phyloP scores from a whole-genome alignment of 345 rosid species.

The Cochlearia excelsa region DNA sequence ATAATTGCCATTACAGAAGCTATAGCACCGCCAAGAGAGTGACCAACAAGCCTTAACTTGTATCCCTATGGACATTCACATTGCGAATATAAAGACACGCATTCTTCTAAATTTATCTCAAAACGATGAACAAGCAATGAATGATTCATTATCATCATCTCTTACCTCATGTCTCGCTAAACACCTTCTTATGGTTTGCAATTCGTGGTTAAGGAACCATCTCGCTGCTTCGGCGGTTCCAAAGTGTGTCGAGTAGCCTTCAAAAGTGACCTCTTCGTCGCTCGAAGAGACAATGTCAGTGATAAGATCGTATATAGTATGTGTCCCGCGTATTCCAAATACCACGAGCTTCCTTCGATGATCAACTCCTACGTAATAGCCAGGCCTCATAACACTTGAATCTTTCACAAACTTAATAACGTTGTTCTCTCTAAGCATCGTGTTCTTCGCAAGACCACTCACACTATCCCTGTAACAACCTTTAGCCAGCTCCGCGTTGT shows the following conservation, averaged over 20 bases:
- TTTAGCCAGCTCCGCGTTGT: conserved; percentile 80
- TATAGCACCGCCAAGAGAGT: conserved; percentile 91
- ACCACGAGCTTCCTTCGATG: conserved; percentile 69
- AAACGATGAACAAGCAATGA: conserved; percentile 15
- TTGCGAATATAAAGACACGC: conserved; percentile 30
- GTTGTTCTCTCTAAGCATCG: conserved; percentile 78
- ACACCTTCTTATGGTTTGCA: conserved; percentile 62
- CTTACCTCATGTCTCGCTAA: conserved; percentile 70
- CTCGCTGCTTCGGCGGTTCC: conserved; percentile 96
- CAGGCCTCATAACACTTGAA: conserved; percentile 92
- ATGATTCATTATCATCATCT: conserved; percentile 43
- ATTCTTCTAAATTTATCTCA: conserved; percentile 16
- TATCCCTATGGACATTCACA: conserved; percentile 60
- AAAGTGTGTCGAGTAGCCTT: conserved; percentile 91
- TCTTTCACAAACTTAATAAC: conserved; percentile 67
- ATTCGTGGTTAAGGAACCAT: conserved; percentile 87
- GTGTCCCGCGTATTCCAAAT: conserved; percentile 82
- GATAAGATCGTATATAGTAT: conserved; percentile 80
- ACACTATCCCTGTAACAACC: conserved; percentile 62
- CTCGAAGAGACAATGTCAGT: conserved; percentile 85
- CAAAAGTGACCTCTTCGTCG: conserved; percentile 74
- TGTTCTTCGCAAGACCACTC: conserved; percentile 54
- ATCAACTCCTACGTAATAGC: conserved; percentile 76
- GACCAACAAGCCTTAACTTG: conserved; percentile 92
- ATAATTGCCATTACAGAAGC: conserved; percentile 81